Percentiles rank a stretch among this genome's conserved stretches.
Conservation (phyloP, 1,284 basidiomycete genomes). For the Papiliotrema terrestris region DNA sequence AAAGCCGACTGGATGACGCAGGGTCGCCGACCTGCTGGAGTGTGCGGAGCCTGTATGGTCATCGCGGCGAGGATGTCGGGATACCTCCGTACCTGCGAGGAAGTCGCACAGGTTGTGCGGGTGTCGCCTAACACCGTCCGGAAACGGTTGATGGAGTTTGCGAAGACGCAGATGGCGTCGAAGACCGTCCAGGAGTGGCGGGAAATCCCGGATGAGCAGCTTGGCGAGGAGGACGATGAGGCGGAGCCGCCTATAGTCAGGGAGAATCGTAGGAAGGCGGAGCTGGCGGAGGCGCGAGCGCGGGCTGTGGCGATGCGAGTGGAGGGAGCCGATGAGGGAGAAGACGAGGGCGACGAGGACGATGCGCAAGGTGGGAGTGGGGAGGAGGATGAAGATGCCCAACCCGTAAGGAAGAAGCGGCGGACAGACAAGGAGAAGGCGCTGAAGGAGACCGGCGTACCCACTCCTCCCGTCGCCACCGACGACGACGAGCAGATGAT, state of each 20-base stretch:
- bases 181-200: conserved; percentile 89
- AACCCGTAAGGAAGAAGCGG: conserved; percentile 11
- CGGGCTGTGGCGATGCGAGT: conserved; percentile 17
- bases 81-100: conserved; percentile 85
- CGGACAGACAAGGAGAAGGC: conserved; percentile 44
- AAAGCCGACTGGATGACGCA: conserved; percentile 97
- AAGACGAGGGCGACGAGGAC: conserved; percentile 39
- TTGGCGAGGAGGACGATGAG: conserved; percentile 41
- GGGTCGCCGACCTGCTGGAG: conserved; percentile 91
- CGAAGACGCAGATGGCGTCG: conserved; percentile 76
- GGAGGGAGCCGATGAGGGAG: conserved; percentile 30
- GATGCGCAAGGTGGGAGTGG: conserved; percentile 39
- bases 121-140: conserved; percentile 91
- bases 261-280: conserved; percentile 37
- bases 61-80: conserved; percentile 98
- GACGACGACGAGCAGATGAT: conserved; percentile 3
- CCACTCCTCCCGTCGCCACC: conserved; percentile 3
- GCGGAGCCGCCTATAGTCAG: conserved; percentile 35
- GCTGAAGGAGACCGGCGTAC: conserved; percentile 1
- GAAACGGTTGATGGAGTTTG: conserved; percentile 95
- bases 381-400: conserved; percentile 21
- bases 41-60: conserved; percentile 92
- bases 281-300: conserved; percentile 23
- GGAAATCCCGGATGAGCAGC: conserved; percentile 64
- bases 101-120: conserved; percentile 97